Evolutionary conservation across 106 monocot genomes (phyloP).

Genomic region (Dendrobium chrysotoxum): DNA sequence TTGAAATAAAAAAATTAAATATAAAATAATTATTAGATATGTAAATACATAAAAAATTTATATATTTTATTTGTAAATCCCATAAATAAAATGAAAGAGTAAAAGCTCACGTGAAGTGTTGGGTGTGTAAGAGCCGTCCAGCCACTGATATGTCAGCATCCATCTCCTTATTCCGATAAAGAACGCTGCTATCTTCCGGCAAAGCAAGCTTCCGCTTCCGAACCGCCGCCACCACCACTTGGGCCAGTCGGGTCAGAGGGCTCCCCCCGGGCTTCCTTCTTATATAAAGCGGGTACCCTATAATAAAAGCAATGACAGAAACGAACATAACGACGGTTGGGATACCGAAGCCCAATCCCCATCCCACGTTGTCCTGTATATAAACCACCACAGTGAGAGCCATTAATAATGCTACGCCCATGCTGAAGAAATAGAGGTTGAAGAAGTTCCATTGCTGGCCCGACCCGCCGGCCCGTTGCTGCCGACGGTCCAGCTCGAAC

Average conservation of each 20-base stretch:
- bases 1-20: too few relatives aligned
- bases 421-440: slow-evolving; percentile 41
- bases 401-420: slow-evolving; percentile 14
- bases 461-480: not conserved
- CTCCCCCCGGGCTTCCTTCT: slow-evolving; percentile 25
- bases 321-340: slow-evolving; percentile 26
- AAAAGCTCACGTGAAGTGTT: slow-evolving; percentile 16
- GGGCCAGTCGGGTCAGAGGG: slow-evolving; percentile 27
- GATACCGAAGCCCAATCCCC: slow-evolving; percentile 40
- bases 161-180: slow-evolving; percentile 55
- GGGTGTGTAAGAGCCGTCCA: slow-evolving; percentile 42
- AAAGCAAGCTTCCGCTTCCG: slow-evolving; percentile 27
- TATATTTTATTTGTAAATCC: too few relatives aligned
- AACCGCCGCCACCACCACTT: slow-evolving; percentile 27
- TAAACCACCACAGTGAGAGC: slow-evolving; percentile 40
- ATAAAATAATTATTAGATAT: too few relatives aligned
- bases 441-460: slow-evolving; percentile 31
- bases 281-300: slow-evolving; percentile 37
- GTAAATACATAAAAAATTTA: too few relatives aligned
- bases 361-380: slow-evolving; percentile 39
- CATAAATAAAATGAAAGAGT: not conserved
- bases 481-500: slow-evolving; percentile 19
- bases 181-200: slow-evolving; percentile 14
- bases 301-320: slow-evolving; percentile 20
- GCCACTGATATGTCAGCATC: slow-evolving; percentile 44